These are phyloP conservation scores for Pachysolen tannophilus DNA, from an alignment of 805 yeast genomes.

Conservation along the genomic window DNA sequence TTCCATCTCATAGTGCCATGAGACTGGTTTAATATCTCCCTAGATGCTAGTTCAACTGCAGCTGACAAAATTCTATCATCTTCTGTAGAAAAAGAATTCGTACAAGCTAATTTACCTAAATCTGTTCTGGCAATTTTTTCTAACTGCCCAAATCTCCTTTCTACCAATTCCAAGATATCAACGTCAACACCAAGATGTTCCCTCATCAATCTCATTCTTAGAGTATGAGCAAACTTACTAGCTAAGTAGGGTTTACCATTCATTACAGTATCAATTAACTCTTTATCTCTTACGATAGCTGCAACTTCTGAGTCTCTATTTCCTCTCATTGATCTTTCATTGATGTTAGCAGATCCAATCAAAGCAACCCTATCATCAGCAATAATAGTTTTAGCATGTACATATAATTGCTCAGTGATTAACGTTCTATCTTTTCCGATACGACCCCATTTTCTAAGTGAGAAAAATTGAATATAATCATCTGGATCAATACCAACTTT, in stretches of 20 bases:
- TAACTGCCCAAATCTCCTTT: slow-evolving; percentile 51
- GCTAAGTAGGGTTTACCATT: slow-evolving; percentile 76
- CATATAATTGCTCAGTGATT: slow-evolving; percentile 86
- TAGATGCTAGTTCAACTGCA: slow-evolving; percentile 65
- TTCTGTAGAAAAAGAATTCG: slow-evolving; percentile 28
- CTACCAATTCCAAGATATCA: slow-evolving; percentile 75
- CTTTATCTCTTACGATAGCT: slow-evolving; percentile 77
- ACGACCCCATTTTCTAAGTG: slow-evolving; percentile 92
- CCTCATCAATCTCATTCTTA: slow-evolving; percentile 88
- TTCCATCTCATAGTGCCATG: slow-evolving; percentile 44
- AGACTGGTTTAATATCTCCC: slow-evolving; percentile 49
- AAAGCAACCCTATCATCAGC: slow-evolving; percentile 92
- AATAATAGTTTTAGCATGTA: slow-evolving; percentile 87
- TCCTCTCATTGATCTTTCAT: slow-evolving; percentile 95
- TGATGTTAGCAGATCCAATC: slow-evolving; percentile 95
- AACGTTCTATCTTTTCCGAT: slow-evolving; percentile 68
- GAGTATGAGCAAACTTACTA: slow-evolving; percentile 80
- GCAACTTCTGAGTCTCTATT: slow-evolving; percentile 92
- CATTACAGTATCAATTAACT: slow-evolving; percentile 63
- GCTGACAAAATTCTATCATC: slow-evolving; percentile 43
- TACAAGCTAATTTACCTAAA: slow-evolving; percentile 36
- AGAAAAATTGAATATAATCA: slow-evolving; percentile 85
- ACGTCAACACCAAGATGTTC: slow-evolving; percentile 95
- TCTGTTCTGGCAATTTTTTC: slow-evolving; percentile 35
- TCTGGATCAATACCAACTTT: slow-evolving; percentile 81